Evolutionary conservation across 805 yeast species (phyloP).

Genomic region (Kuraishia ogatae): DNA sequence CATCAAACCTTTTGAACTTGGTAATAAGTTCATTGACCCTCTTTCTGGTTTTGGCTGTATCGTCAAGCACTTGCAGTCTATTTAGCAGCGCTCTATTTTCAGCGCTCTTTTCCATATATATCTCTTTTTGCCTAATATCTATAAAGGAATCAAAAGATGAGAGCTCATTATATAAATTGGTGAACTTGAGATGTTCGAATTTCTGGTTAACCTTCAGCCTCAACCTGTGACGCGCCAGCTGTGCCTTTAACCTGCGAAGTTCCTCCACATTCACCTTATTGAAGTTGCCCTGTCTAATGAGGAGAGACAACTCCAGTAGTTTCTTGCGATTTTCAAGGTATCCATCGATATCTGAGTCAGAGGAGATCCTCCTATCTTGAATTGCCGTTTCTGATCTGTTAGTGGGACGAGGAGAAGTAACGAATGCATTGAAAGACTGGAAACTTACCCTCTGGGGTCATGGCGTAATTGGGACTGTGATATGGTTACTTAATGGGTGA

Average conservation of each 20-base stretch:
- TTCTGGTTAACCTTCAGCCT: constrained; percentile 11
- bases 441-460: neutral
- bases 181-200: constrained; percentile 12
- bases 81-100: constrained; percentile 12
- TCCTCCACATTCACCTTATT: constrained; percentile 9
- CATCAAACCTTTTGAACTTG: constrained; percentile 13
- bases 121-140: constrained; percentile 10
- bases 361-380: neutral
- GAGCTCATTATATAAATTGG: constrained; percentile 8
- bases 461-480: neutral
- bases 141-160: constrained; percentile 12
- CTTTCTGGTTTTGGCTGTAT: constrained; percentile 14
- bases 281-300: constrained; percentile 10
- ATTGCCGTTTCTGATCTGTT: neutral
- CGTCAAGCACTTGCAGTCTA: constrained; percentile 14
- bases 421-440: too few species aligned
- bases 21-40: constrained; percentile 16
- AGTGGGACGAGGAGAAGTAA: neutral
- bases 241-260: constrained; percentile 11
- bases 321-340: constrained; percentile 15
- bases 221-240: constrained; percentile 10
- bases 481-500: neutral
- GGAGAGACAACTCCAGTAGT: constrained; percentile 9
- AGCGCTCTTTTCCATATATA: constrained; percentile 12
- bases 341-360: constrained; percentile 19